Conservation (phyloP, 352 stramenopile species). For the Globisporangium abappressorium region DNA sequence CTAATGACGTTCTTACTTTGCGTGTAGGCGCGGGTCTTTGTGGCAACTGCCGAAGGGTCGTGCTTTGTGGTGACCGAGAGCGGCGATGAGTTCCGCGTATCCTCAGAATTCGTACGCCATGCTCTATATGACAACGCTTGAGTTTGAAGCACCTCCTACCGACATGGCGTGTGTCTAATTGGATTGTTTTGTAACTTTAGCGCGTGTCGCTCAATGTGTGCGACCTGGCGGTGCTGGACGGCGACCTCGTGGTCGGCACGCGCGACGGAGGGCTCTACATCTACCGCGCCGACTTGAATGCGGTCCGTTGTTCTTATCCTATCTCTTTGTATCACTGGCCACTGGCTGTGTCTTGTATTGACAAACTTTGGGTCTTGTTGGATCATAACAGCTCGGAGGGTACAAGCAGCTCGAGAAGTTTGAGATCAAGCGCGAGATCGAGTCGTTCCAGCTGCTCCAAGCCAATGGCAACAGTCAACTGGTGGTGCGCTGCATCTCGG, state of each 20-base stretch:
- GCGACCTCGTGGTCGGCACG: conserved; percentile 60
- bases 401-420: conserved; percentile 52
- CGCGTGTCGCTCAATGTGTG: conserved; percentile 69
- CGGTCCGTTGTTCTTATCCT: conserved; percentile 16
- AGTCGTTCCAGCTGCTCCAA: conserved; percentile 40
- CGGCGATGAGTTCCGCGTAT: conserved; percentile 49
- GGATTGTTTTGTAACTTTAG: conserved; percentile 20
- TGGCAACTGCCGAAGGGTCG: conserved; percentile 65
- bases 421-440: conserved; percentile 58
- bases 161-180: background rate
- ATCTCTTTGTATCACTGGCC: background rate
- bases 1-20: background rate
- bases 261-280: conserved; percentile 59
- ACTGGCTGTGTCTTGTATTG: background rate
- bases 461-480: conserved; percentile 17
- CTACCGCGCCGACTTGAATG: conserved; percentile 35
- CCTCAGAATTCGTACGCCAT: conserved; percentile 64
- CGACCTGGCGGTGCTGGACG: conserved; percentile 44
- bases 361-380: background rate
- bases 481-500: conserved; percentile 47
- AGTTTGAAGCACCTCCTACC: background rate
- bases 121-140: background rate
- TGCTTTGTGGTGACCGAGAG: conserved; percentile 60
- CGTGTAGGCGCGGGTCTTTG: conserved; percentile 58
- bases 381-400: conserved; percentile 31